These are phyloP conservation scores for Lactarius sanguifluus DNA, from an alignment of 768 basidiomycete species.

Conservation along the genomic window DNA sequence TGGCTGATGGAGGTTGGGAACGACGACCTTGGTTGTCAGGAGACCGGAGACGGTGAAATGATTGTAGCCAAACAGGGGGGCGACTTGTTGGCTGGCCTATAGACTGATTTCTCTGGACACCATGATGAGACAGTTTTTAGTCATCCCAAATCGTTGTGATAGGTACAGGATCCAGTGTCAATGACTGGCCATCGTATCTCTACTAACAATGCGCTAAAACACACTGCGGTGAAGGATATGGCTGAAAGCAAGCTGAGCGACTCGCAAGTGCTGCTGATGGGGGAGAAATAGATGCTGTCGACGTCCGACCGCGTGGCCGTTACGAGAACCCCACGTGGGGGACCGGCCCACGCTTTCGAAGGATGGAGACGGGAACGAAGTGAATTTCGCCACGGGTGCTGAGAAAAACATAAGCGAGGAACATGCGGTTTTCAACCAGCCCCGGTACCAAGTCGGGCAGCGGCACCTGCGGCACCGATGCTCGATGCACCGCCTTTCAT, in stretches of 20 bases:
- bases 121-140: not conserved
- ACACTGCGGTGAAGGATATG: not conserved
- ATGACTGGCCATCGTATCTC: not conserved
- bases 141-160: not conserved
- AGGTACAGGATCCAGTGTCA: conserved; percentile 4
- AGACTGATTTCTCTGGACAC: conserved; percentile 24
- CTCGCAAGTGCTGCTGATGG: not conserved
- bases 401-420: not conserved
- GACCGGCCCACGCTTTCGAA: not conserved
- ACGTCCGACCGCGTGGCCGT: not conserved
- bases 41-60: conserved; percentile 49
- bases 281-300: not conserved
- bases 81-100: conserved; percentile 18
- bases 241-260: not conserved
- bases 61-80: conserved; percentile 8
- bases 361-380: not conserved
- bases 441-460: conserved; percentile 26
- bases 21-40: conserved; percentile 58
- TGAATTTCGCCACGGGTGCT: not conserved
- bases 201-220: not conserved
- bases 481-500: conserved; percentile 33
- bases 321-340: not conserved
- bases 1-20: conserved; percentile 53
- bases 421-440: conserved; percentile 10
- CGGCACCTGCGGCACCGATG: conserved; percentile 28